phyloP scores from a whole-genome alignment of 495 filamentous ascomycete species.

The Aspergillus nanangensis region DNA sequence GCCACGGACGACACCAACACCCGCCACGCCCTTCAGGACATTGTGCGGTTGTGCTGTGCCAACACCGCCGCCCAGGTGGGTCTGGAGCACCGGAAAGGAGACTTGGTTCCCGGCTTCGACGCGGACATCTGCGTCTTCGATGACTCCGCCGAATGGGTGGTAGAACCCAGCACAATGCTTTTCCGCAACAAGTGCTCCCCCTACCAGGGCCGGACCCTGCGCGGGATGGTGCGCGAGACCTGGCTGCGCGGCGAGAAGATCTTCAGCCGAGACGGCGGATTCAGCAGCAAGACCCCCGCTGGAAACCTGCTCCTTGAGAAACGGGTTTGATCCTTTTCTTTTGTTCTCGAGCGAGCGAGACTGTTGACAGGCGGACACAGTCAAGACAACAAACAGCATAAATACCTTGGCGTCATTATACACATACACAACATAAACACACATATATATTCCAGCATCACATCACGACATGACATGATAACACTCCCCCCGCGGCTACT shows the following conservation, averaged over 20 bases:
- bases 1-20: constrained; percentile 36
- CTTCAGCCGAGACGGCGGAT: constrained; percentile 60
- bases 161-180: constrained; percentile 67
- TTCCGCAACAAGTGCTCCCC: constrained; percentile 95
- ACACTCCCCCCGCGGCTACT: constrained; percentile 3
- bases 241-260: constrained; percentile 80
- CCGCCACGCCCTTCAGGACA: constrained; percentile 57
- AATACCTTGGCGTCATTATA: too few relatives aligned
- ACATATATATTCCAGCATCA: not conserved
- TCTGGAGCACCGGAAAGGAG: constrained; percentile 76
- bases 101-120: constrained; percentile 78
- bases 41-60: constrained; percentile 77
- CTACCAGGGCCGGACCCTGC: constrained; percentile 79
- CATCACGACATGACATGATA: constrained; percentile 6
- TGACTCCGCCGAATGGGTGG: constrained; percentile 69
- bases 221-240: constrained; percentile 81
- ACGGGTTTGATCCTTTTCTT: constrained; percentile 29
- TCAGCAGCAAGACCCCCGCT: constrained; percentile 53
- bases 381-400: too few relatives aligned
- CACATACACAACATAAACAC: not conserved
- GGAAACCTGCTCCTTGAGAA: constrained; percentile 60
- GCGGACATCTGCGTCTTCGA: constrained; percentile 94
- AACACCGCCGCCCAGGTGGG: constrained; percentile 93
- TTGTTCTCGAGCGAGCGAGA: constrained; percentile 4
- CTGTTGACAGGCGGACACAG: constrained; percentile 12